Conservation (phyloP, 108 stramenopile genomes). For the Seminavis robusta region DNA sequence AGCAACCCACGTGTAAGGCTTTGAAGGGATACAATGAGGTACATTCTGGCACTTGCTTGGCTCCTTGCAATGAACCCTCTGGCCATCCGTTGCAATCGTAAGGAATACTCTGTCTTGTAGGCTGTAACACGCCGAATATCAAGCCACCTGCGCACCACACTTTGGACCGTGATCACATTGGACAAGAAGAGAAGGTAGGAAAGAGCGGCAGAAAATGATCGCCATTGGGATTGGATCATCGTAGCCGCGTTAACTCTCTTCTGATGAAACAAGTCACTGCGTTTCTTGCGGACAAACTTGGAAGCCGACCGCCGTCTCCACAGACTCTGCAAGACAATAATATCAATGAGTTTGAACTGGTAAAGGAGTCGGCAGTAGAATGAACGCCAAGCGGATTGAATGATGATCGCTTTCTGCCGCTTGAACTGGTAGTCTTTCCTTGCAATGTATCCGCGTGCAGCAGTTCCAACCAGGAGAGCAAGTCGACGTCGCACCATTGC, state of each 20-base stretch:
- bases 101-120: no score
- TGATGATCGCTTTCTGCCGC: slow-evolving; percentile 28
- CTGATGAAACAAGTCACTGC: no score
- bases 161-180: no score
- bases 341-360: slow-evolving; percentile 52
- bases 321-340: slow-evolving; percentile 57
- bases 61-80: no score
- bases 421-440: slow-evolving; percentile 17
- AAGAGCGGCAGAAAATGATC: no score
- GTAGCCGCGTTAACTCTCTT: no score
- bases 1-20: no score
- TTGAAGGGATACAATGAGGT: no score
- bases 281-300: neutral
- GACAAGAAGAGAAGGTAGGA: no score
- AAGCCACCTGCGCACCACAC: neutral
- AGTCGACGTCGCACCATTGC: slow-evolving; percentile 5
- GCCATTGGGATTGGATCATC: neutral
- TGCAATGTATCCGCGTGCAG: slow-evolving; percentile 38
- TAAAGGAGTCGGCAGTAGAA: slow-evolving; percentile 45
- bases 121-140: no score
- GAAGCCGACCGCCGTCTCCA: slow-evolving; percentile 28
- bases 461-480: slow-evolving; percentile 30
- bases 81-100: no score
- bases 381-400: slow-evolving; percentile 53
- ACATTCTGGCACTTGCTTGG: no score